Percentiles rank a stretch among this genome's conserved stretches.
These are phyloP conservation scores for Melampsora medusae DNA, from an alignment of 1,284 basidiomycete species.

Conservation along the genomic window DNA sequence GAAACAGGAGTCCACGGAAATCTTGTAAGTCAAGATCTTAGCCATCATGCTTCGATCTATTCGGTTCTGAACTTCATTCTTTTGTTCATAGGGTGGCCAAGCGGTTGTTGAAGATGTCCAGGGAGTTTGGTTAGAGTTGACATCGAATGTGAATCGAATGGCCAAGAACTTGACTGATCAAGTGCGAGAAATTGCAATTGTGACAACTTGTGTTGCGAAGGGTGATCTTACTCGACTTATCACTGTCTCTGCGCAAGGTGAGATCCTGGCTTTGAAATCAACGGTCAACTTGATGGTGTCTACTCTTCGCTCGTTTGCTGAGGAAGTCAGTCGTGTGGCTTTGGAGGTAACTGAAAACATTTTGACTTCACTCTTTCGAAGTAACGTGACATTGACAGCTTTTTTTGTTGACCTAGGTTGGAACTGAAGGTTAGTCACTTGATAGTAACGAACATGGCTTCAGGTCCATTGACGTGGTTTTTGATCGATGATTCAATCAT, in stretches of 20 bases:
- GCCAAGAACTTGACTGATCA: slow-evolving; percentile 80
- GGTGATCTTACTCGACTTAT: slow-evolving; percentile 61
- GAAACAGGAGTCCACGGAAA: slow-evolving; percentile 47
- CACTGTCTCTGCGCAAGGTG: slow-evolving; percentile 77
- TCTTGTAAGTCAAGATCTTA: slow-evolving; percentile 10
- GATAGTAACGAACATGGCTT: slow-evolving; percentile 50
- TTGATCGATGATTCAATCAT: slow-evolving; percentile 9
- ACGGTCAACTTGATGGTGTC: slow-evolving; percentile 89
- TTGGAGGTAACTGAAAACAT: slow-evolving; percentile 47
- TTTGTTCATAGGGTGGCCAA: slow-evolving; percentile 51
- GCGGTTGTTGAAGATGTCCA: slow-evolving; percentile 54
- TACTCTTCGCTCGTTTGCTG: slow-evolving; percentile 75
- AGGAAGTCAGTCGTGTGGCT: slow-evolving; percentile 62
- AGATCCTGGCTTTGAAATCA: slow-evolving; percentile 77
- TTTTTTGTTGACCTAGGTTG: slow-evolving; percentile 59
- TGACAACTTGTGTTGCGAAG: slow-evolving; percentile 83
- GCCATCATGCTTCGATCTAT: not conserved
- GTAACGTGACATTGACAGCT: slow-evolving; percentile 46
- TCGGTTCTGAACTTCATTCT: no score
- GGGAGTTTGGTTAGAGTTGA: slow-evolving; percentile 55
- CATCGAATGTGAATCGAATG: slow-evolving; percentile 49
- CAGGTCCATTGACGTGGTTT: slow-evolving; percentile 52
- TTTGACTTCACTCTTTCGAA: slow-evolving; percentile 7
- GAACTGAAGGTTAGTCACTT: slow-evolving; percentile 84
- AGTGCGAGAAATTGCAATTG: slow-evolving; percentile 82